phyloP scores from a whole-genome alignment of 2,329 filamentous ascomycete genomes.

The Polytolypa hystricis region DNA sequence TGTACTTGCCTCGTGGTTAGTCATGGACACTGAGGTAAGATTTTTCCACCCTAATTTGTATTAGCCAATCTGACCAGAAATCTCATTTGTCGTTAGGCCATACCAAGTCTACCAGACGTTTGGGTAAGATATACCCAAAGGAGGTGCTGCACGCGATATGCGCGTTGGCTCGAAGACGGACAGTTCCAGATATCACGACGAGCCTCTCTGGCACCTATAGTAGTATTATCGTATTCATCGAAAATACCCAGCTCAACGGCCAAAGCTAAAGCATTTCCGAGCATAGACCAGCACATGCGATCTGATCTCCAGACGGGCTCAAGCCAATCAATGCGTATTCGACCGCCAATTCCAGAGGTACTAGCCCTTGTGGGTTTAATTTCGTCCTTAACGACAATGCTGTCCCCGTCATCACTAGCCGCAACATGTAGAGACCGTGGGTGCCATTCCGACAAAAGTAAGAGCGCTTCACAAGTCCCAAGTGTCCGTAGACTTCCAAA shows the following conservation, averaged over 20 bases:
- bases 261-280: conserved; percentile 43
- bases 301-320: conserved; percentile 44
- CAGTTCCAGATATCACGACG: conserved; percentile 18
- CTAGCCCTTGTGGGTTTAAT: conserved; percentile 22
- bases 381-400: conserved; percentile 43
- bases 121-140: conserved; percentile 42
- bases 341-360: conserved; percentile 23
- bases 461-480: conserved; percentile 53
- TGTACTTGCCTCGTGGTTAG: conserved; percentile 10
- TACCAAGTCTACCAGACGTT: conserved; percentile 41
- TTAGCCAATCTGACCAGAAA: no score
- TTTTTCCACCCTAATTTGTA: conserved; percentile 16
- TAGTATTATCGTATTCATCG: conserved; percentile 37
- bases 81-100: conserved; percentile 26
- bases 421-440: conserved; percentile 45
- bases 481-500: conserved; percentile 64
- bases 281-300: conserved; percentile 50
- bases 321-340: conserved; percentile 45
- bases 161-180: conserved; percentile 21
- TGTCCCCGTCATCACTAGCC: conserved; percentile 43
- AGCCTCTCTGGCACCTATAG: conserved; percentile 13
- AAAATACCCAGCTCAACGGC: conserved; percentile 44
- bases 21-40: conserved; percentile 13
- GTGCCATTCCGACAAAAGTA: conserved; percentile 48
- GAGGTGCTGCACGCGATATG: conserved; percentile 27